Base-by-base conservation (phyloP, 1,139 yeast genomes). In the Debaryomyces coudertii region DNA sequence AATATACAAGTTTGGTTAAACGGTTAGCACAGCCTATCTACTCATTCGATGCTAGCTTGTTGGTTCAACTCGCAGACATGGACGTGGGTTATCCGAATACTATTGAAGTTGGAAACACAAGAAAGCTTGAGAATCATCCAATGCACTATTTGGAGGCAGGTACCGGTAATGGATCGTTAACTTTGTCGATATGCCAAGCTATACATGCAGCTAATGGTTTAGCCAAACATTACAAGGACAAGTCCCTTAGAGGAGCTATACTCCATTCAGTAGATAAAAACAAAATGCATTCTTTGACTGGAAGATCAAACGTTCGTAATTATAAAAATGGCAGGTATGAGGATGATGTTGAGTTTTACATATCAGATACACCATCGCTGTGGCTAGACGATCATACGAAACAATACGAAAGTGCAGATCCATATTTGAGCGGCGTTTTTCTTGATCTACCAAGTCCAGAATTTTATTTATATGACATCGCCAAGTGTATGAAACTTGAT, bases 371-470 rank as follows among this genome's bases (percentile, higher is more conserved):
- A 6, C 41, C 41, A 12, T 38, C 33, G 8, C 5, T 34, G 18
- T 38, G 41, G 41, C 14, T 38, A n/a, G 7, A 28, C 4, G 33
- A 27, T 2, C 22, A 18, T 28, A 18, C 6, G 3, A 9, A 25
- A 25, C 28, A 7, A 7, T 6, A 36, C 3, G 33, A 11, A 7
- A 14, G 6, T 11, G 1, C 28, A 8, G 23, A 3, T 16, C 25
- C 29, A 20, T 38, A 16, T 28, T 20, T 38, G n/a, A 38, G 41
- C 20, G 41, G 34, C 2, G 35, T 38, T 9, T 38, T 38, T 28
- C 41, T 38, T 28, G 41, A 38, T 18, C 18, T 38, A 16, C 35
- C 41, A 11, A 38, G 12, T 15, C 41, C 41, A n/a, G 41, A 38
- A 18, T 11, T 18, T 7, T 28, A 28, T 28, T 28, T 38, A 29